Evolutionary conservation across 345 rosid species (phyloP), one percentile per base, ranked within the genome.

Genomic region (Sisymbrium altissimum): DNA sequence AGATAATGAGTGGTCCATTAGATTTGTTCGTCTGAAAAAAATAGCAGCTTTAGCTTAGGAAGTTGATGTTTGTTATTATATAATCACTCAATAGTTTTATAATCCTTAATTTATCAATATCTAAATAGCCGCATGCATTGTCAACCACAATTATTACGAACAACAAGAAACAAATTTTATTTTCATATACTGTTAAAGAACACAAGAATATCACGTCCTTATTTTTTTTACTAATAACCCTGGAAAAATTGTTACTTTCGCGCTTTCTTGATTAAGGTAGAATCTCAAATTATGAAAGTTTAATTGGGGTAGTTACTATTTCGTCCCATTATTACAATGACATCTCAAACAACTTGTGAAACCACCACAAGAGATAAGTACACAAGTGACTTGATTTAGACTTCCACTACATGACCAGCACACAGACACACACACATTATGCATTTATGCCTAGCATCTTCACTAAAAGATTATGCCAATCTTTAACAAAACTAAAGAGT

Each of bases 231-330:
- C n/a, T n/a, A n/a, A 3, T 4, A 29, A 29, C 7, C 10, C 0
- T 44, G 6, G 6, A 7, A 44, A 18, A 9, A 18, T 3, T 18
- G 53, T 48, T 48, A 18, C 27, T 46, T 46, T 17, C 4, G 52
- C 4, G 19, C 9, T 18, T 48, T 48, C 7, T 21, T 50, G 21
- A 23, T 10, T 50, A 23, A 3, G 38, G 58, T 46, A 46, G 27
- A 70, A 59, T 14, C 57, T 58, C 25, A 70, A 23, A 59, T 36
- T 59, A 46, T 46, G 67, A 70, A 58, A 15, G 45, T 33, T 49
- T 49, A 21, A 10, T 21, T 21, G 55, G 30, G 55, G 23, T 23
- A 12, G 32, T 50, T 50, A 50, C 56, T 25, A 52, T 5, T 23
- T 23, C 56, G 15, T 44, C 50, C 7, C 62, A 53, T 54, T 40